These are phyloP conservation scores for Terfezia claveryi DNA, from an alignment of 495 filamentous ascomycete genomes.

Conservation along the genomic window DNA sequence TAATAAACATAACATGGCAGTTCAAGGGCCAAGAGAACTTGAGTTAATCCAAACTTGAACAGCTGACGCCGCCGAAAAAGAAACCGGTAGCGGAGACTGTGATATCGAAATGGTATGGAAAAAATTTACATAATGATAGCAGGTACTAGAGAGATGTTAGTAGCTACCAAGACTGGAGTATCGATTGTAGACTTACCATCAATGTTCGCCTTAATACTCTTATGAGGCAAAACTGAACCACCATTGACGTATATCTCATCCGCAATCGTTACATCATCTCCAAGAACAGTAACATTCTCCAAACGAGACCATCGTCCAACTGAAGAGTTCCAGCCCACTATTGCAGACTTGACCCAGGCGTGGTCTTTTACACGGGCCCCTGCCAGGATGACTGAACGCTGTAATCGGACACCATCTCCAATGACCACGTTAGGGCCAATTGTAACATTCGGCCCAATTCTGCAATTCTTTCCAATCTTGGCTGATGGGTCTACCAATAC, in stretches of 20 bases:
- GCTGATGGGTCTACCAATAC: conserved; percentile 88
- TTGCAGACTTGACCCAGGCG: conserved; percentile 97
- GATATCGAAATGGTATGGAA: not conserved
- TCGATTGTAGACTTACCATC: conserved; percentile 37
- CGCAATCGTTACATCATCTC: conserved; percentile 96
- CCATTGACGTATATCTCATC: conserved; percentile 99
- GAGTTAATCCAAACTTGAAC: too few species aligned
- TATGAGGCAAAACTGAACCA: conserved; percentile 87
- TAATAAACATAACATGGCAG: too few species aligned
- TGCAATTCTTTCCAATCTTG: conserved; percentile 96
- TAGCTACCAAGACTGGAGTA: not conserved
- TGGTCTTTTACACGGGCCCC: conserved; percentile 95
- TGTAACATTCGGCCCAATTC: conserved; percentile 92
- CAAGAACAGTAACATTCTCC: conserved; percentile 92
- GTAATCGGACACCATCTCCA: conserved; percentile 83
- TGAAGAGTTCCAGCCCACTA: conserved; percentile 96
- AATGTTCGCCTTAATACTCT: conserved; percentile 97
- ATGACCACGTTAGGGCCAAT: conserved; percentile 90
- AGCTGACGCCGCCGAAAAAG: too few species aligned
- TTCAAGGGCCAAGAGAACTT: too few species aligned
- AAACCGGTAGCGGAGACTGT: not conserved
- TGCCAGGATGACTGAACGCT: conserved; percentile 76
- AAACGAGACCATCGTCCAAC: conserved; percentile 90
- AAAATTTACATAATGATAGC: conserved; percentile 62
- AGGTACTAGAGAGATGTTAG: conserved; percentile 30